These are phyloP conservation scores for Hirsutella rhossiliensis DNA, from an alignment of 2,329 filamentous ascomycete species.

Conservation along the genomic window DNA sequence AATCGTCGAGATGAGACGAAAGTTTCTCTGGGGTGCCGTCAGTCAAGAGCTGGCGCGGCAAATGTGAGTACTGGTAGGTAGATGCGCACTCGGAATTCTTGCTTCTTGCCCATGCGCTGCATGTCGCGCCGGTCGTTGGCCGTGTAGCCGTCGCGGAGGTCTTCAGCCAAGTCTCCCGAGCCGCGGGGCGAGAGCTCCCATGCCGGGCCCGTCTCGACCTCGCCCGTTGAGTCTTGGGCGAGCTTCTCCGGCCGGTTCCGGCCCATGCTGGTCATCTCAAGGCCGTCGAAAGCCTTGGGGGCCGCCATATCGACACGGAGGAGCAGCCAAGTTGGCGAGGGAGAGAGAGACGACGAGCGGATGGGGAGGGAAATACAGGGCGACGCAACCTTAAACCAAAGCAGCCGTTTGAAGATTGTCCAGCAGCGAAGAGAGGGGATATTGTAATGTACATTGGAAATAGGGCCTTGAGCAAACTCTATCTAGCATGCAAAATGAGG, in stretches of 20 bases:
- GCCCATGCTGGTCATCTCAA: not conserved
- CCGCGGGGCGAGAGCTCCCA: not conserved
- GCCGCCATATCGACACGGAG: not conserved
- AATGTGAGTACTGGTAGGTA: too few relatives aligned
- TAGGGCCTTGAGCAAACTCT: too few relatives aligned
- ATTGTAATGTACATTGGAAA: too few relatives aligned
- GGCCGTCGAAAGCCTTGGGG: not conserved
- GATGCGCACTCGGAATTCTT: conserved; percentile 5
- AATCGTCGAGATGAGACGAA: conserved; percentile 31
- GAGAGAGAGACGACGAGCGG: not conserved
- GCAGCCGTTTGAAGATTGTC: too few relatives aligned
- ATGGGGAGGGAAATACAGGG: not conserved
- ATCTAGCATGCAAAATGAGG: too few relatives aligned
- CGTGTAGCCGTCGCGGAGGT: conserved; percentile 5
- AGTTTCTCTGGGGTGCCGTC: conserved; percentile 21
- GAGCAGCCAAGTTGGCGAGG: not conserved
- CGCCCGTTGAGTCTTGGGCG: not conserved
- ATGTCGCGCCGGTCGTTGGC: conserved; percentile 9
- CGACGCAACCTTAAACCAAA: too few relatives aligned
- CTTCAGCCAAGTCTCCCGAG: conserved; percentile 2
- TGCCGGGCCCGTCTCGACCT: not conserved
- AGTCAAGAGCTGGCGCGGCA: too few relatives aligned
- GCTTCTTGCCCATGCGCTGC: conserved; percentile 11
- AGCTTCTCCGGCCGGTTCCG: not conserved
- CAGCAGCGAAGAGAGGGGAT: too few relatives aligned